A percentile compares a stretch with the other conserved stretches of the same genome.
Conservation (phyloP, 2,329 filamentous ascomycete genomes). For the Nemania sp. region DNA sequence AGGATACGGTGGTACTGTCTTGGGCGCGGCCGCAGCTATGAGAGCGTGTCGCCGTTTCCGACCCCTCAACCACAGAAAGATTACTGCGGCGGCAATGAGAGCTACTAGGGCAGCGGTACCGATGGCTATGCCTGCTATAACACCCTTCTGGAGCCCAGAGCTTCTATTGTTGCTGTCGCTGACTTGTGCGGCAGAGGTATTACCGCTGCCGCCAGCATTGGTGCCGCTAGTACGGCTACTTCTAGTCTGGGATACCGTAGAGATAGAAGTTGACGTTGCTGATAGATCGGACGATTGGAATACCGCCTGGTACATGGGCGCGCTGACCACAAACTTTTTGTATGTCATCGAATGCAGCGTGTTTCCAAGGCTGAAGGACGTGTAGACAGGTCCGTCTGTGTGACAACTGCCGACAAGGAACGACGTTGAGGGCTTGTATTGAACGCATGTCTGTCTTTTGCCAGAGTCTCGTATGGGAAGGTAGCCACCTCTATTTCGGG, state of each 20-base stretch:
- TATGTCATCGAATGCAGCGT: constrained; percentile 7
- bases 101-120: constrained; percentile 13
- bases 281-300: constrained; percentile 30
- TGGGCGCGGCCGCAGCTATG: not conserved
- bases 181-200: not conserved
- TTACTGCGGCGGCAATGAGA: constrained; percentile 11
- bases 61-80: constrained; percentile 23
- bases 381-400: constrained; percentile 21
- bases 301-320: constrained; percentile 29
- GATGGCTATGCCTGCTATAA: constrained; percentile 25
- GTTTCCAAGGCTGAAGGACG: constrained; percentile 27
- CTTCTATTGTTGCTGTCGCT: not conserved
- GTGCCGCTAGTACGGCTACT: not conserved
- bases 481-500: constrained; percentile 28
- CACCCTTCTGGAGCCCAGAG: constrained; percentile 18
- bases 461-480: constrained; percentile 3
- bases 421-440: constrained; percentile 28
- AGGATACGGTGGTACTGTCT: not conserved
- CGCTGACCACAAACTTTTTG: constrained; percentile 27
- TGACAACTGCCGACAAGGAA: constrained; percentile 35
- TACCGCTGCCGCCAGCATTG: not conserved
- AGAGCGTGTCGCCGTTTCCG: not conserved
- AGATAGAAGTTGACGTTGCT: not conserved
- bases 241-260: not conserved
- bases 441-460: constrained; percentile 29